Conservation (phyloP, 768 basidiomycete genomes). For the Glaciozyma antarctica region DNA sequence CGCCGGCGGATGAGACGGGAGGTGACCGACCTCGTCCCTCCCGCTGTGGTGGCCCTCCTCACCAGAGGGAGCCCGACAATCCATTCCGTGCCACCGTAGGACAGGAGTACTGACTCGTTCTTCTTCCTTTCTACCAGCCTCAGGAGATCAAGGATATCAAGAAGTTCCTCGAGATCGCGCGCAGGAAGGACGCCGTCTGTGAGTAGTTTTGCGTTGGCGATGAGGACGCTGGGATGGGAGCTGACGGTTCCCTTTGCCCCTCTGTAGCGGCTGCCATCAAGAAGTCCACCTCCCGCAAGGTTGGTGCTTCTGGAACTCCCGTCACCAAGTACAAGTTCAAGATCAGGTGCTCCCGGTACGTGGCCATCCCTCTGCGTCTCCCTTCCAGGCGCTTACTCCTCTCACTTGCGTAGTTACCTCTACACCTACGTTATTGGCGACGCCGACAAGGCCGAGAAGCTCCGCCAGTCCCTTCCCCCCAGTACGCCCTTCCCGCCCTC, state of each 20-base stretch:
- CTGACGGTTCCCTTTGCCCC: neutral
- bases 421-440: constrained; percentile 97
- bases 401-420: constrained; percentile 33
- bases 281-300: constrained; percentile 50
- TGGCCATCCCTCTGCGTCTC: constrained; percentile 35
- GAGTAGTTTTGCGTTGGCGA: constrained; percentile 11
- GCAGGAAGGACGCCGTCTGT: constrained; percentile 95
- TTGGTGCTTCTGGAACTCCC: constrained; percentile 25
- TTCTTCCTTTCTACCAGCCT: neutral
- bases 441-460: constrained; percentile 96
- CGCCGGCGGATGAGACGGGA: constrained; percentile 5
- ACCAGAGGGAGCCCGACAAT: neutral
- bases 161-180: constrained; percentile 91
- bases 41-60: neutral
- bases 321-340: constrained; percentile 81
- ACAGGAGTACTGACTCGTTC: neutral
- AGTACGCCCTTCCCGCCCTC: constrained; percentile 38
- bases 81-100: constrained; percentile 1
- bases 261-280: constrained; percentile 88
- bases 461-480: constrained; percentile 87
- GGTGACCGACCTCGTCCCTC: neutral
- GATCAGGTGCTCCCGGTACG: constrained; percentile 88
- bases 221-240: neutral
- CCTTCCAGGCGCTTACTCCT: neutral
- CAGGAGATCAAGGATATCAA: constrained; percentile 97